Base-by-base conservation (phyloP, 495 filamentous ascomycete species). In the Penicillium robsamsonii region DNA sequence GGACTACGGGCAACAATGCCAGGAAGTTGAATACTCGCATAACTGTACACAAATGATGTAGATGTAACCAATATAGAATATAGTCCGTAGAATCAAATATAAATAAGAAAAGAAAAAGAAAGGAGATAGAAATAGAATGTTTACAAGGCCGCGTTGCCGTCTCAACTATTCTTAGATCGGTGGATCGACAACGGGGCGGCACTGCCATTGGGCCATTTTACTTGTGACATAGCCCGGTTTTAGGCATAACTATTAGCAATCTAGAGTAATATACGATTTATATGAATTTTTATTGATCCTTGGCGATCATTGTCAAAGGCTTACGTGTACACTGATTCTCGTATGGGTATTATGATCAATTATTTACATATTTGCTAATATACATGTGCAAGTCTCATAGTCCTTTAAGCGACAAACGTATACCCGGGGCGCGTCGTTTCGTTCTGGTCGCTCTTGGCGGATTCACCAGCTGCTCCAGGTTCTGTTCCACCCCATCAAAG, bases 151-250 rank as follows among this genome's bases (percentile, higher is more conserved):
- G 66, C 66, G 68, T 70, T 69, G 68, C 66, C 61, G 56, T 66
- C 66, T 67, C 68, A 63, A 66, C 66, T 71, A 71, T 69, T 71
- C 66, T 69, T 69, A 71, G 65, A 61, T 65, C 52, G 31, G 51
- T 56, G 58, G 58, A 60, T 56, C 35, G n/a, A 17, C 15, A 38
- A 37, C 15, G 25, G 25, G 25, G 25, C 56, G 57, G 41, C 53
- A 37, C 44, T 58, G 63, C 60, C 30, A 44, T 44, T 53, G 51
- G 51, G 41, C 35, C 22, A 17, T 31, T 22, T 15, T 53, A 27
- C 25, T 38, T 45, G 12, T 44, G 42, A 54, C 51, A 43, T 33
- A 54, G 18, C 38, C 38, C 17, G 4, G 22, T 50, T 25, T 13
- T 50, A 24, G 33, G 33, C 20, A 50, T 27, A 9, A 50, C 13